Evolutionary conservation across 23 red algal species (phyloP), one percentile per base, ranked within the genome.

Genomic region (Porphyridium purpureum): DNA sequence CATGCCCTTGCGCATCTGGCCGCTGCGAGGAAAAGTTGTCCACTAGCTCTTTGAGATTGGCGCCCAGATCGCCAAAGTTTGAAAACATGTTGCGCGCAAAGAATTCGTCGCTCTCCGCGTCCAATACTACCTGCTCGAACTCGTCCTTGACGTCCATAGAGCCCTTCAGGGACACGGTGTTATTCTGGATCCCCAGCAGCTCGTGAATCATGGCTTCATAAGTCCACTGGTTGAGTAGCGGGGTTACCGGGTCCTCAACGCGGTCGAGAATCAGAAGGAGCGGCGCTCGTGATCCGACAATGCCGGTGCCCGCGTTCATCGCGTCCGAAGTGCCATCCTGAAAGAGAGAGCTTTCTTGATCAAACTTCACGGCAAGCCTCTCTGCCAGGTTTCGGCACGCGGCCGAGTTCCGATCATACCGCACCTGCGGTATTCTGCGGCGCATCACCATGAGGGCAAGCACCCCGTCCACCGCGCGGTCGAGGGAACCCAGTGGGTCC

Each of bases 181-280:
- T 75, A 5, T 68, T 78, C 20, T 70, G 54, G 20, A 98, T 55
- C 11, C 80, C 81, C 14, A 98, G 62, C 7, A 98, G 35, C 38
- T 98, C 78, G 54, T 98, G 90, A 20, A 82, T 58, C 90, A 98
- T 98, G 4, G 90, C 78, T 28, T 98, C 80, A 40, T 98, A 98
- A 5, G 90, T 98, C 90, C 90, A 98, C 68, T 85, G 90, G 44
- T 73, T 98, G 7, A 98, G 62, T n/a, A 98, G 59, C 27, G 90
- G 90, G 4, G 90, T 98, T 9, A 98, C 67, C 0, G 90, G 90
- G 53, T 98, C 90, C 64, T 98, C 80, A 15, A 64, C 41, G 0
- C 90, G 72, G 49, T 98, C 90, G 31, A 98, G 27, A 32, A 98
- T 64, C 8, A 98, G 33, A 15, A 84, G 40, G n/a, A 85, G 27